Conservation (phyloP, 768 basidiomycete genomes). For the Austroboletus festivus region DNA sequence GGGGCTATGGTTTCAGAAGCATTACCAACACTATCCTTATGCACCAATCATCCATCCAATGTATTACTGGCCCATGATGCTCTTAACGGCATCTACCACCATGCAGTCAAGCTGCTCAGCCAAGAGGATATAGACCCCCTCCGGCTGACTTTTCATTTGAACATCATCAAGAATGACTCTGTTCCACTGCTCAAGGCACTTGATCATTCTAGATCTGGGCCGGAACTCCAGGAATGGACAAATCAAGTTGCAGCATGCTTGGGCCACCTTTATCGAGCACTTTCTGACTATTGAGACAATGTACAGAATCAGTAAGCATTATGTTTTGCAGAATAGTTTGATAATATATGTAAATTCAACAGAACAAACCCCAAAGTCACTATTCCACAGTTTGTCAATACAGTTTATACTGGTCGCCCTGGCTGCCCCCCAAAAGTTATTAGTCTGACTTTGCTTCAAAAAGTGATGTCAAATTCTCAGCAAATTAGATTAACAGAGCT, state of each 20-base stretch:
- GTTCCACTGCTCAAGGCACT: not conserved
- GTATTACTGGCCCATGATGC: not conserved
- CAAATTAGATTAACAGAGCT: constrained; percentile 12
- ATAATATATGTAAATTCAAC: not conserved
- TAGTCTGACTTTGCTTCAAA: constrained; percentile 1
- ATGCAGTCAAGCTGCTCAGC: not conserved
- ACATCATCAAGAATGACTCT: not conserved
- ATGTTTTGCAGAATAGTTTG: too few relatives aligned
- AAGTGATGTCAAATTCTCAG: constrained; percentile 3
- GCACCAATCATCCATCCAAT: not conserved
- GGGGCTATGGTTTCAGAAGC: too few relatives aligned
- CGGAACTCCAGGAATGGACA: too few relatives aligned
- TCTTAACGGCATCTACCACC: not conserved
- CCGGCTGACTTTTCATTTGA: not conserved
- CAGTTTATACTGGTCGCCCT: not conserved
- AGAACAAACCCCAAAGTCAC: not conserved
- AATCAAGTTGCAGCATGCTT: too few relatives aligned
- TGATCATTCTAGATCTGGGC: not conserved
- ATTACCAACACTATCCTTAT: too few relatives aligned
- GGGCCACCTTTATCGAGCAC: too few relatives aligned
- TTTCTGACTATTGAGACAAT: too few relatives aligned
- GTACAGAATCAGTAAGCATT: too few relatives aligned
- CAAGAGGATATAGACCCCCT: not conserved
- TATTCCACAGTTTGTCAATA: constrained; percentile 3
- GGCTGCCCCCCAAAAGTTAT: constrained; percentile 8